Conservation (phyloP, 805 yeast genomes). For the Pichia membranifaciens region DNA sequence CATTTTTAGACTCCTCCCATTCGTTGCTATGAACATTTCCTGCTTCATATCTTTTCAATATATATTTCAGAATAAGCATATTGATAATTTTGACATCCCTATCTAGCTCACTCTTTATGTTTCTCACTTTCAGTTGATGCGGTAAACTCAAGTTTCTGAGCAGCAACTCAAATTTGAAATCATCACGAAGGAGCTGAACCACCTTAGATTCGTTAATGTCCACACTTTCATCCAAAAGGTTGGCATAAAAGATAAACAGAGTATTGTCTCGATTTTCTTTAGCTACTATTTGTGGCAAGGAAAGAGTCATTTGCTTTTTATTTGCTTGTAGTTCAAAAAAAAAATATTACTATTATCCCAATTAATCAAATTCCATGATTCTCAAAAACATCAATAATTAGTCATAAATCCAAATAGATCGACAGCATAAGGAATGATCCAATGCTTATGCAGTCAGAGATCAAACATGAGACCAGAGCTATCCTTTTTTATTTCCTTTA, state of each 20-base stretch:
- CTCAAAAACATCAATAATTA: too few species aligned
- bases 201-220: background rate
- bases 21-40: conserved; percentile 5
- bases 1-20: conserved; percentile 22
- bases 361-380: too few species aligned
- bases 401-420: too few species aligned
- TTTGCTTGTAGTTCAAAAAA: too few species aligned
- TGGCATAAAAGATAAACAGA: conserved; percentile 6
- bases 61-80: conserved; percentile 39
- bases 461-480: too few species aligned
- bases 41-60: conserved; percentile 32
- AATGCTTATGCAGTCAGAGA: too few species aligned
- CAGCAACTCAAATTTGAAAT: conserved; percentile 16
- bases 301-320: too few species aligned
- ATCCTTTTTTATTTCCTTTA: too few species aligned
- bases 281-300: background rate
- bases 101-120: conserved; percentile 33
- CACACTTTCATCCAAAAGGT: background rate
- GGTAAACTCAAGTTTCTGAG: conserved; percentile 22
- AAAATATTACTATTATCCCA: too few species aligned
- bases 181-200: conserved; percentile 13
- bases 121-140: conserved; percentile 37
- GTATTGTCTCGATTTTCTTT: background rate
- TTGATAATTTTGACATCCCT: conserved; percentile 38
- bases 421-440: too few species aligned